Evolutionary conservation across 495 filamentous ascomycete genomes (phyloP), one percentile per base, ranked within the genome.

Genomic region (Elasticomyces elasticus): DNA sequence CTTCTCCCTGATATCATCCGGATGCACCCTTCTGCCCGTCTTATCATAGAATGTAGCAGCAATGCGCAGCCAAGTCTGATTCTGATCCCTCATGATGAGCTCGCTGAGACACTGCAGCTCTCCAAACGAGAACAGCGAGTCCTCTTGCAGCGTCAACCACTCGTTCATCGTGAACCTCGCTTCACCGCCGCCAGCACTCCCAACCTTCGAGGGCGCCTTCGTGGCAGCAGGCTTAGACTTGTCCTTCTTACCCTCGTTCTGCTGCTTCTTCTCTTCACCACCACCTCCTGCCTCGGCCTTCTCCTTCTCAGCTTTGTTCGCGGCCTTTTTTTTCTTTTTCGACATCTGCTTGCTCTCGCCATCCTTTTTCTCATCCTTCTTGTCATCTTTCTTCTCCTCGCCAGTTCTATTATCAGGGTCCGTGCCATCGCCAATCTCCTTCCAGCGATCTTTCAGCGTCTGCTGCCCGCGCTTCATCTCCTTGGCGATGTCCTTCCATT

Each of bases 1-100:
- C 58, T 64, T 68, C 52, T 66, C 63, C 49, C 59, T 35, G 27
- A 70, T 54, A 45, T 63, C 61, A 3, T 62, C 52, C 42, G 61
- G 54, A 46, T 66, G 59, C 15, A 69, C 42, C 15, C 54, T 26
- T 19, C 66, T 53, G 11, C 66, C 67, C 12, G 66, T 69, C 54
- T 58, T 61, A 28, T 69, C 63, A 41, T 41, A 55, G 52, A 71
- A 69, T 20, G 26, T 26, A 22, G 40, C 50, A 10, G 62, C 55
- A 19, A 69, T 43, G 6, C 67, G 45, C 19, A 52, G 23, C 65
- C 68, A 69, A n/a, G 51, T 22, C 41, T 54, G 15, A 7, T 50
- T 43, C 25, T 62, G 51, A 37, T 69, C 65, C 4, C 55, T 40
- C 20, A 59, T 51, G 37, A 69, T 42, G 17, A 71, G 42, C 31